phyloP scores from a whole-genome alignment of 164 flowering plant species.

The Sextonia rubra region DNA sequence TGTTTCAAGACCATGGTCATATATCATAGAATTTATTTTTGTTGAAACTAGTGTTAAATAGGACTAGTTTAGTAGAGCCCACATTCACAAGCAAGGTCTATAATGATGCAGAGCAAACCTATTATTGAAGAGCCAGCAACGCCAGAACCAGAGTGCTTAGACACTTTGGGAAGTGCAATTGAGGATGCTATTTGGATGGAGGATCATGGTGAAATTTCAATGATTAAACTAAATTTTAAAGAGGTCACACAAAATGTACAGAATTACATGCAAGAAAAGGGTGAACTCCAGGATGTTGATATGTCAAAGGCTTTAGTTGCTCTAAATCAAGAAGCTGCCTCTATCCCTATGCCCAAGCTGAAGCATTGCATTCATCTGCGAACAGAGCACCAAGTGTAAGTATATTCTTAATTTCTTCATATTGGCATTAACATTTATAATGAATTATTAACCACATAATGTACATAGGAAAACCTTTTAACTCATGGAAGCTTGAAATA shows the following conservation, averaged over 20 bases:
- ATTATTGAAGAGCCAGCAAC: slow-evolving; percentile 71
- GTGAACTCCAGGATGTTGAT: slow-evolving; percentile 63
- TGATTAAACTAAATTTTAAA: slow-evolving; percentile 62
- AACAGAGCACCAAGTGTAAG: slow-evolving; percentile 60
- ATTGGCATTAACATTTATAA: neutral
- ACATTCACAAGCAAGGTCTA: slow-evolving; percentile 8
- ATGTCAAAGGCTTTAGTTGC: slow-evolving; percentile 67
- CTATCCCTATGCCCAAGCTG: slow-evolving; percentile 51
- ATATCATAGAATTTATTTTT: too few relatives aligned
- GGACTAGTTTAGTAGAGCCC: slow-evolving; percentile 7
- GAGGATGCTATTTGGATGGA: slow-evolving; percentile 47
- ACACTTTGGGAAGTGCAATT: slow-evolving; percentile 46
- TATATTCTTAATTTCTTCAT: neutral
- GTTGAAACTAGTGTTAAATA: too few relatives aligned
- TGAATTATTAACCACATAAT: too few relatives aligned
- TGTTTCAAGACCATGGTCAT: too few relatives aligned
- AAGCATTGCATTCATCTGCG: slow-evolving; percentile 48
- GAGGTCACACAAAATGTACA: slow-evolving; percentile 60
- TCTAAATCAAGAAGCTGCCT: slow-evolving; percentile 45
- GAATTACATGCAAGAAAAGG: slow-evolving; percentile 46
- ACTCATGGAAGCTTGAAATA: neutral
- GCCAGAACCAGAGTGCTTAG: slow-evolving; percentile 60
- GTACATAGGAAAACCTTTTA: neutral
- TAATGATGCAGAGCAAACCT: slow-evolving; percentile 31
- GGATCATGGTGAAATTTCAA: slow-evolving; percentile 80